Base-by-base conservation (phyloP, 805 yeast species). In the Wickerhamiella sergipiensis region DNA sequence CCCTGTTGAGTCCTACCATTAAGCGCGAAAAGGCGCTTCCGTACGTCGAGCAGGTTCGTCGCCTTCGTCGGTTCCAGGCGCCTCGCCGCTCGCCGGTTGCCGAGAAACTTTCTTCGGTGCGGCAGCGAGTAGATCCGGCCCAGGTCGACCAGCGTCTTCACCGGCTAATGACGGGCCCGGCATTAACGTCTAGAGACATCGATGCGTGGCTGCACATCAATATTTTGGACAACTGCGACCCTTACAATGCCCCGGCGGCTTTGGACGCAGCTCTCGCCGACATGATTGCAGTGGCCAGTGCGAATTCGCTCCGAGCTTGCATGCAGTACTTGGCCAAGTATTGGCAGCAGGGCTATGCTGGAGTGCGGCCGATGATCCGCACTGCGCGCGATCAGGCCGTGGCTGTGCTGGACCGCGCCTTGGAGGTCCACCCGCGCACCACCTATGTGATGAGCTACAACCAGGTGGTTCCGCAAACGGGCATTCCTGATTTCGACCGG, bases 341-440 rank as follows among this genome's bases (percentile, higher is more conserved):
- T 50, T 63, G 67, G 67, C 55, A 54, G 39, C 18, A 45, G 22
- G 64, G 64, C 24, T 26, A 60, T 13, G 49, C 38, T 43, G 63
- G 62, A 2, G 18, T 46, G 43, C 55, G 57, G 36, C 60, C 61
- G 3, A 36, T 57, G 21, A 55, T 57, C 18, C 29, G 47, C 21
- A 48, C 50, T 1, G 64, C 66, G 6, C 56, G 60, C 6, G 42
- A 18, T n/a, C 65, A 61, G 40, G 58, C 61, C 12, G 42, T 47
- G 21, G 47, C 48, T 22, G 50, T 63, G 19, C 57, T 64, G 12
- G 17, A 38, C 15, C 52, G 60, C 13, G 63, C 65, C 1, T 46
- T 62, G 19, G 56, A 54, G 21, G 48, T 61, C 12, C 59, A 57
- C 46, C 59, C 57, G 9, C 49, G 53, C 10, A 58, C 64, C 4